Conservation (phyloP, 2,329 filamentous ascomycete genomes). For the Talaromyces sp. region DNA sequence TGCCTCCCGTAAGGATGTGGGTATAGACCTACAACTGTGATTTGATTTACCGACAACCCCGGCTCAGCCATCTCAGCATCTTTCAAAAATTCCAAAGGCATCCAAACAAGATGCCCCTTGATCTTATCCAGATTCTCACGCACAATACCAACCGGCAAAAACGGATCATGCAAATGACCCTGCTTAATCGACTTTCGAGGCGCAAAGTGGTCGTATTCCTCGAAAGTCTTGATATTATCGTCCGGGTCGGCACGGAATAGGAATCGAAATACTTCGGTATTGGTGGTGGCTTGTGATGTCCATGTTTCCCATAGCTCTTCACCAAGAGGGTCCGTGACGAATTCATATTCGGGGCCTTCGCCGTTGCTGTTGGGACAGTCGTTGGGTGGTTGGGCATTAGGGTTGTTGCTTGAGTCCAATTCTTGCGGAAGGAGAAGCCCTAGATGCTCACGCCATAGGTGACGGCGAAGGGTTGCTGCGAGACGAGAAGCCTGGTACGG, state of each 20-base stretch:
- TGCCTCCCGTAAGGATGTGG: neutral
- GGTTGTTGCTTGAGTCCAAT: constrained; percentile 60
- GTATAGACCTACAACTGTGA: constrained; percentile 71
- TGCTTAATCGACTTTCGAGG: constrained; percentile 64
- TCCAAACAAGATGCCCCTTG: constrained; percentile 88
- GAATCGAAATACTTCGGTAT: constrained; percentile 76
- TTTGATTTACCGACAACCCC: constrained; percentile 78
- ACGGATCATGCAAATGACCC: constrained; percentile 82
- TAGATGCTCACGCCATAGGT: constrained; percentile 88
- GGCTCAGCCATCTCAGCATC: constrained; percentile 73
- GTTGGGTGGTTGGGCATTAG: constrained; percentile 73
- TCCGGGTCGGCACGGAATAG: constrained; percentile 90
- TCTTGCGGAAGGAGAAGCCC: constrained; percentile 69
- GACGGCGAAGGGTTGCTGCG: constrained; percentile 74
- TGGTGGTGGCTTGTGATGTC: constrained; percentile 67
- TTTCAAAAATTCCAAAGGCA: constrained; percentile 64
- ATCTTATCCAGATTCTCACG: constrained; percentile 73
- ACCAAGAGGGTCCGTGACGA: constrained; percentile 53
- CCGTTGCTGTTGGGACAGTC: constrained; percentile 69
- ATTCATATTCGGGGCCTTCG: constrained; percentile 70
- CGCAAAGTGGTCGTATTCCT: constrained; percentile 80
- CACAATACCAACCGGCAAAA: constrained; percentile 69
- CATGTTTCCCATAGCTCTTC: constrained; percentile 68
- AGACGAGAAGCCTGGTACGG: constrained; percentile 71
- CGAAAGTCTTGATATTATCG: constrained; percentile 80